Evolutionary conservation across 306 rosid genomes (phyloP).

Genomic region (Sicyos edulis): DNA sequence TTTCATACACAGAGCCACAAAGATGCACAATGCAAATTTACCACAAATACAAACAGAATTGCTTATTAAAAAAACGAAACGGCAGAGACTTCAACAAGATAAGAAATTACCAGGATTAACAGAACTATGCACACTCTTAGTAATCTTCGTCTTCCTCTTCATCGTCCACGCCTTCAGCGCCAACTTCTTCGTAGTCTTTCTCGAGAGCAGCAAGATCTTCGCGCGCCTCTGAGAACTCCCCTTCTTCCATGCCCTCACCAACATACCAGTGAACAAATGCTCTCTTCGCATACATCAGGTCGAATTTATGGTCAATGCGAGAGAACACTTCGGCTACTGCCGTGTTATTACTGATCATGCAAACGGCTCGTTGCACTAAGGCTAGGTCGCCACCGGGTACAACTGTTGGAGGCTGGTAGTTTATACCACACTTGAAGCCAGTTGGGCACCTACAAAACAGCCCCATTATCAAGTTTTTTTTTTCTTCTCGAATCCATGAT

Average conservation of each 20-base stretch:
- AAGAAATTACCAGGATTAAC: constrained; percentile 7
- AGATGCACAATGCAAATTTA: not conserved
- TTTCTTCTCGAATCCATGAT: too few species aligned
- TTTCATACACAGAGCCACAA: constrained; percentile 17
- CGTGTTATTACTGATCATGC: constrained; percentile 99
- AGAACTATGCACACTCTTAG: constrained; percentile 26
- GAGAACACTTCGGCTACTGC: constrained; percentile 99
- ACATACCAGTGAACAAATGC: constrained; percentile 99
- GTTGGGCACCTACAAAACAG: constrained; percentile 78
- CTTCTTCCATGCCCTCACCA: constrained; percentile 99
- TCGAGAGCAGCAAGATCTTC: constrained; percentile 99
- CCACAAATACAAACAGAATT: constrained; percentile 6
- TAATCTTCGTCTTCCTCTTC: constrained; percentile 75
- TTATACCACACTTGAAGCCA: constrained; percentile 95
- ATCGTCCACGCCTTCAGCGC: constrained; percentile 93
- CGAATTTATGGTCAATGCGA: constrained; percentile 91
- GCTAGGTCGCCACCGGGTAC: constrained; percentile 97
- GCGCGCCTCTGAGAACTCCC: constrained; percentile 98
- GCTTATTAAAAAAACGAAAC: constrained; percentile 23
- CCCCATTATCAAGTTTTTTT: not conserved
- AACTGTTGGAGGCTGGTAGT: constrained; percentile 96
- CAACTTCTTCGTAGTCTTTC: constrained; percentile 97
- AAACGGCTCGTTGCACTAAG: constrained; percentile 91
- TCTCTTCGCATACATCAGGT: constrained; percentile 94
- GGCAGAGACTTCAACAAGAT: constrained; percentile 29